Evolutionary conservation across 1,139 yeast genomes (phyloP).

Genomic region (Ashbya aceris): DNA sequence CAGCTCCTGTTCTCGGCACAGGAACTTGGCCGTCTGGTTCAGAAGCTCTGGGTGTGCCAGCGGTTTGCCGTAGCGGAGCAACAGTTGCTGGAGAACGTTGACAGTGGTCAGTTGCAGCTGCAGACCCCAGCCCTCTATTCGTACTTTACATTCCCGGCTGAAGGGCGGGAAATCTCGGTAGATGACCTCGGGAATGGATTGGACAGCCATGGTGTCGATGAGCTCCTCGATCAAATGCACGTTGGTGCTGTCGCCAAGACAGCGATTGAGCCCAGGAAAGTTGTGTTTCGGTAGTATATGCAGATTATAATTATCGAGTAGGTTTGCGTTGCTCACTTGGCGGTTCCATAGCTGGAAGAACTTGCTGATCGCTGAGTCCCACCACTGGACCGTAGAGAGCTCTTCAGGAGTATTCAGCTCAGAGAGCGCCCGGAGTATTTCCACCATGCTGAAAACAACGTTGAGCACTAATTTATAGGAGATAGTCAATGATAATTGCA

Average conservation of each 20-base stretch:
- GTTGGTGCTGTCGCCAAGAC: constrained; percentile 21
- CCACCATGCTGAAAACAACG: constrained; percentile 21
- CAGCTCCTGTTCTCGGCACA: constrained; percentile 23
- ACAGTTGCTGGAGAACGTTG: constrained; percentile 19
- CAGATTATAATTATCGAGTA: constrained; percentile 8
- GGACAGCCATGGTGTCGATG: constrained; percentile 16
- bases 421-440: constrained; percentile 19
- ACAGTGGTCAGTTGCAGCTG: constrained; percentile 19
- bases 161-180: constrained; percentile 16
- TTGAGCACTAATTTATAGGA: constrained; percentile 26
- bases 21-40: constrained; percentile 15
- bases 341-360: constrained; percentile 18
- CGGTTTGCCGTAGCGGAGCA: constrained; percentile 11
- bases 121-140: constrained; percentile 22
- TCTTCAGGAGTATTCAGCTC: constrained; percentile 10
- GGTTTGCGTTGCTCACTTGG: constrained; percentile 11
- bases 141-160: constrained; percentile 3
- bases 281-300: constrained; percentile 14
- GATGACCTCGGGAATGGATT: constrained; percentile 22
- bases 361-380: constrained; percentile 21
- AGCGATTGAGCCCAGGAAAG: constrained; percentile 22
- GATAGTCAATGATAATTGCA: constrained; percentile 22
- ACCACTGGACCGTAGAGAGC: constrained; percentile 18
- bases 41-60: constrained; percentile 17
- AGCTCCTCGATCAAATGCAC: constrained; percentile 18